Percentiles rank a stretch among this genome's conserved stretches.
phyloP scores from a whole-genome alignment of 1,284 basidiomycete species.

The Fomes fomentarius region DNA sequence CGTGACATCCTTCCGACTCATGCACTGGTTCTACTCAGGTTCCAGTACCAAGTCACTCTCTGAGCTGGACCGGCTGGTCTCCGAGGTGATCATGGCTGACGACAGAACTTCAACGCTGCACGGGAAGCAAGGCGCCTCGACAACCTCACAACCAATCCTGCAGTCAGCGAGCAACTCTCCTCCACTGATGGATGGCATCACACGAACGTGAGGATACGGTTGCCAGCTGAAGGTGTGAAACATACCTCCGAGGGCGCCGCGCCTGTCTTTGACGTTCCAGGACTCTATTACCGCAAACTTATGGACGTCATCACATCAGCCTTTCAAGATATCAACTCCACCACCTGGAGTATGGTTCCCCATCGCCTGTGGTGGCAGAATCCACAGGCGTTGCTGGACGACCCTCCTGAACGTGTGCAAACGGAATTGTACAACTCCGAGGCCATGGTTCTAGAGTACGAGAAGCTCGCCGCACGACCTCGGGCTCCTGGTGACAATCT shows the following conservation, averaged over 20 bases:
- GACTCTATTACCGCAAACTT: conserved; percentile 18
- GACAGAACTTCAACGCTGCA: conserved; percentile 22
- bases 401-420: conserved; percentile 2
- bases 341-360: conserved; percentile 10
- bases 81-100: too few relatives aligned
- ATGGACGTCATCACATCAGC: conserved; percentile 16
- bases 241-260: conserved; percentile 3
- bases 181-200: conserved; percentile 21
- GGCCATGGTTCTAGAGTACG: conserved; percentile 18
- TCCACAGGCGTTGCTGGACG: neutral
- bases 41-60: too few relatives aligned
- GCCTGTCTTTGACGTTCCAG: conserved; percentile 9
- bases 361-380: conserved; percentile 17
- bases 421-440: conserved; percentile 17
- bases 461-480: conserved; percentile 18
- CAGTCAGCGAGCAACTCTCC: conserved; percentile 1
- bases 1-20: too few relatives aligned
- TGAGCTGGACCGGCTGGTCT: too few relatives aligned
- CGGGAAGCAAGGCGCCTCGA: conserved; percentile 22
- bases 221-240: conserved; percentile 16
- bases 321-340: neutral
- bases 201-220: conserved; percentile 11
- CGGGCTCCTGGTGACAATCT: conserved; percentile 2
- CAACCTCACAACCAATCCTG: neutral
- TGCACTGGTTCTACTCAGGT: too few relatives aligned